Evolutionary conservation across 768 basidiomycete genomes (phyloP).

Genomic region (Baorangia bicolor): DNA sequence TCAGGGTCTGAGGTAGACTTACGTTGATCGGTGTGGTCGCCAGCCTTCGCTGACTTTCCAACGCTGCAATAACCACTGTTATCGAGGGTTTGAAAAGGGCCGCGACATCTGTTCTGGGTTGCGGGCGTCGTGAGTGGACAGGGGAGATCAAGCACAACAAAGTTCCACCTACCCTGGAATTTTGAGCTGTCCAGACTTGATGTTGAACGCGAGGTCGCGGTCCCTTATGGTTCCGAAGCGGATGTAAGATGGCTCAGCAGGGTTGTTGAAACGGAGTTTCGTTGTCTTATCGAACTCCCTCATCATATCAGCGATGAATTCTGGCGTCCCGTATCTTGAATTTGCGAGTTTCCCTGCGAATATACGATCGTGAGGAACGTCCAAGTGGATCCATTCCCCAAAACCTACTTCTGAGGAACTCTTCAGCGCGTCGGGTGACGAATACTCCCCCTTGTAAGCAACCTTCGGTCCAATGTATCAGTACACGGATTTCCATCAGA

Average conservation of each 20-base stretch:
- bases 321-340: conserved; percentile 38
- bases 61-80: conserved; percentile 18
- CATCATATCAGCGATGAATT: conserved; percentile 43
- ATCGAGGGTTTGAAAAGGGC: conserved; percentile 30
- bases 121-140: background rate
- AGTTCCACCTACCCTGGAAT: conserved; percentile 31
- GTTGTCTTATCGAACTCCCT: conserved; percentile 47
- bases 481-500: background rate
- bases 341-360: conserved; percentile 42
- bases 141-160: no score
- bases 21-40: conserved; percentile 26
- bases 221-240: conserved; percentile 46
- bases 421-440: conserved; percentile 43
- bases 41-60: conserved; percentile 23
- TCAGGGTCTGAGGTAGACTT: background rate
- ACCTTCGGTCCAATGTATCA: conserved; percentile 33
- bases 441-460: conserved; percentile 51
- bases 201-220: conserved; percentile 39
- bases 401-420: conserved; percentile 38
- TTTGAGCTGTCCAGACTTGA: conserved; percentile 48
- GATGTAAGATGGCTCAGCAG: conserved; percentile 43
- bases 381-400: background rate
- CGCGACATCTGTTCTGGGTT: conserved; percentile 33
- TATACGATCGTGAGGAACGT: background rate
- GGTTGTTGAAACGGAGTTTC: conserved; percentile 43